A percentile compares a stretch with the other conserved stretches of the same genome.
Conservation (phyloP, 345 rosid species). For the Corchorus capsularis region DNA sequence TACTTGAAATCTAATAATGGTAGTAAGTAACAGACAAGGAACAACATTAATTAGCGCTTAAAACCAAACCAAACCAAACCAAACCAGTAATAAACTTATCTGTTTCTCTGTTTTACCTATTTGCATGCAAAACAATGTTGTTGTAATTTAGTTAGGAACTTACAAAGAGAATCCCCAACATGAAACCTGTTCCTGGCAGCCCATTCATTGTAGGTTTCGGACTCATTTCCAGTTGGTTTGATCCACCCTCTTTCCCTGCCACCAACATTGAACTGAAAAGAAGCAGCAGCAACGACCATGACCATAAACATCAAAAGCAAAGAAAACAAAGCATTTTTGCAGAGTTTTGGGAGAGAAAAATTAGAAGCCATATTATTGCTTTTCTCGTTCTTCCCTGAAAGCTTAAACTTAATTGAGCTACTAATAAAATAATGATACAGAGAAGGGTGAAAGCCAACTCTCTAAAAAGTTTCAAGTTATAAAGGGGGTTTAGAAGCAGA, state of each 20-base stretch:
- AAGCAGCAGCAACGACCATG: background rate
- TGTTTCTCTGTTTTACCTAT: background rate
- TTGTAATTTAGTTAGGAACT: background rate
- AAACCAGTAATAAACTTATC: background rate
- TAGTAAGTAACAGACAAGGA: background rate
- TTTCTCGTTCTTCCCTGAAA: background rate
- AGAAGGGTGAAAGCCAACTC: background rate
- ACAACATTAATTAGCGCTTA: too few relatives aligned
- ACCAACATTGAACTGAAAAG: conserved; percentile 36
- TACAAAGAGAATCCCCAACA: conserved; percentile 39
- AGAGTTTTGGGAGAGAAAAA: conserved; percentile 4
- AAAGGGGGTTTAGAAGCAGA: background rate
- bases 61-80: background rate
- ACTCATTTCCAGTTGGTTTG: conserved; percentile 23
- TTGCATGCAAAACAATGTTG: background rate
- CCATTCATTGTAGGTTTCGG: conserved; percentile 32
- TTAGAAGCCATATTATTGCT: conserved; percentile 11
- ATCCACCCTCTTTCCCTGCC: conserved; percentile 31
- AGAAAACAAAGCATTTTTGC: background rate
- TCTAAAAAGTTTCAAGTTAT: background rate
- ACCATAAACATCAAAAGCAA: conserved; percentile 7
- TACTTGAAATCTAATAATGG: conserved; percentile 28
- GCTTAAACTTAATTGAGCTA: background rate
- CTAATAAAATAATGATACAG: background rate
- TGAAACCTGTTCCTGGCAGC: conserved; percentile 35